Evolutionary conservation across 148 eudicot species (phyloP).

Genomic region (Diospyros kaki): DNA sequence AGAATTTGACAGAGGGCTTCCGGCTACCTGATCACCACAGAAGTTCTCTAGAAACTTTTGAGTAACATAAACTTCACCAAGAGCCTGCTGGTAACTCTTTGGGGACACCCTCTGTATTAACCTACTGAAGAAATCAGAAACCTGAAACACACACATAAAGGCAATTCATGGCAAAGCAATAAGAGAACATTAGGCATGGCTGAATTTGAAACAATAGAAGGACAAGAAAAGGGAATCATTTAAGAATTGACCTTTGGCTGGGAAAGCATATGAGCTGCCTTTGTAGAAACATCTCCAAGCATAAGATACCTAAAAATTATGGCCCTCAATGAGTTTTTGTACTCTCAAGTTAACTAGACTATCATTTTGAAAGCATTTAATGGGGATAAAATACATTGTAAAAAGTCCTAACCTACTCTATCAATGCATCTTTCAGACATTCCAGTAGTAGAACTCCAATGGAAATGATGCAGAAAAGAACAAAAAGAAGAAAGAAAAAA

Average conservation of each 20-base stretch:
- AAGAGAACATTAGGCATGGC: not conserved
- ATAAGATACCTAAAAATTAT: constrained; percentile 69
- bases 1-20: not conserved
- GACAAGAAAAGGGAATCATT: not conserved
- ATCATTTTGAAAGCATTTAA: not conserved
- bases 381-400: not conserved
- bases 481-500: not conserved
- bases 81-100: constrained; percentile 91
- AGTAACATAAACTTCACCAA: constrained; percentile 81
- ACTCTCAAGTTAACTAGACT: not conserved
- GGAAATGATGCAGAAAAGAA: not conserved
- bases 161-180: not conserved
- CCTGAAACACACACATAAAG: constrained; percentile 32
- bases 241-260: constrained; percentile 58
- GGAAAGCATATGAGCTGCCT: constrained; percentile 83
- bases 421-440: not conserved
- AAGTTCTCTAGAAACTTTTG: constrained; percentile 91
- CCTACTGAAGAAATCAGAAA: constrained; percentile 74
- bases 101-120: constrained; percentile 93
- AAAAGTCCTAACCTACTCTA: not conserved
- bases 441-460: not conserved
- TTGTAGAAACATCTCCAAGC: constrained; percentile 77
- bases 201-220: not conserved
- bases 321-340: not conserved
- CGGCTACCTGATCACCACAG: constrained; percentile 85